Base-by-base conservation (phyloP, 1,284 basidiomycete species). In the Kwoniella shivajii region DNA sequence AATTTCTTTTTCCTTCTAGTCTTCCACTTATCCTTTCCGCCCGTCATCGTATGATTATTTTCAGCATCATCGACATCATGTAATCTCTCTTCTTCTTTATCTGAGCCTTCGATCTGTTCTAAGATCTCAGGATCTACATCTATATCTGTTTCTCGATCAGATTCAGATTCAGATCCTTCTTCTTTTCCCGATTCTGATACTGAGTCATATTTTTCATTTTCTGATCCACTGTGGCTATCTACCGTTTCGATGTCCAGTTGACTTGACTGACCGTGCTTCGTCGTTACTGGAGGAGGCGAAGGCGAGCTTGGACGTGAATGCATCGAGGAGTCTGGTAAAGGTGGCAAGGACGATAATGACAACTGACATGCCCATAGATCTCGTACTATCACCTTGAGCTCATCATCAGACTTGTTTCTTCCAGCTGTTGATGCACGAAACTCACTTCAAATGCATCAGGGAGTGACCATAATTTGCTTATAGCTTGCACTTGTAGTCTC, bases 351-450 rank as follows among this genome's bases (percentile, higher is more conserved):
- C 5, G 89, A 78, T 4, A 88, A 77, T 39, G 82, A 80, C 1
- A 94, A 80, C 74, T 92, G 84, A 20, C 92, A 80, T 1, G 85
- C 81, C 90, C 92, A 93, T 26, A 91, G 65, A 67, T 94, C 91
- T 60, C 86, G 83, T 65, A 89, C 91, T 42, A 91, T 79, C 30
- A 83, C 78, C 90, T 92, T 56, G n/a, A n/a, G n/a, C n/a, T n/a
- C n/a, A 6, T 42, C 26, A 29, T 20, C 48, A 26, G 41, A 24
- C 34, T 11, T 47, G 10, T 18, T 18, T 31, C 5, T 27, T n/a
- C 46, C 16, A 27, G 2, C 38, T 9, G n/a, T 18, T 16, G 6
- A 16, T 14, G 22, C 61, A 30, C 39, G 59, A 7, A 24, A 71
- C 81, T 48, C 51, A 90, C 91, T 83, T 93, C 91, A 61, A 89